Percentiles rank a stretch among this genome's conserved stretches.
phyloP scores from a whole-genome alignment of 345 rosid genomes.

The Streptanthus diversifolius region DNA sequence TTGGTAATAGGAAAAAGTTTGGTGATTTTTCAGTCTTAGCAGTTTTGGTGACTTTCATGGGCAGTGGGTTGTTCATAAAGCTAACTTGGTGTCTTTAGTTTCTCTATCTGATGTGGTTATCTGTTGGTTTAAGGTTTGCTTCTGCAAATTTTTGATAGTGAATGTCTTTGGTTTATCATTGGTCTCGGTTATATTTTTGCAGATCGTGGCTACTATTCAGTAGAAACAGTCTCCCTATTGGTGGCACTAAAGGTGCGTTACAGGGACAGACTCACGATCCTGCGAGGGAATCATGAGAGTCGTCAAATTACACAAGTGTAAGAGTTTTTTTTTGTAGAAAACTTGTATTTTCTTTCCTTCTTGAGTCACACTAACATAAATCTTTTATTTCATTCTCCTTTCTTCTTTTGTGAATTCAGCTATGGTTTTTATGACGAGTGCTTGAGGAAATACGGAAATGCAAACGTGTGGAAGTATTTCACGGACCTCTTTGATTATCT shows the following conservation, averaged over 20 bases:
- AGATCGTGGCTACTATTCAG: conserved; percentile 42
- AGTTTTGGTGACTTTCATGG: background rate
- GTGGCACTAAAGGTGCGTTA: conserved; percentile 41
- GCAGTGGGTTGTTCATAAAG: background rate
- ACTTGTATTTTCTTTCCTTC: background rate
- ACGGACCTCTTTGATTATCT: conserved; percentile 89
- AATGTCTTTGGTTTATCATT: background rate
- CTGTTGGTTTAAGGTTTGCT: background rate
- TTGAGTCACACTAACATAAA: background rate
- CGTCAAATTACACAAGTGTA: conserved; percentile 43
- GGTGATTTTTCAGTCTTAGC: background rate
- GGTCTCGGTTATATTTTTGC: conserved; percentile 22
- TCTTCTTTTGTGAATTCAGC: conserved; percentile 3
- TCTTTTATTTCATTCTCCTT: background rate
- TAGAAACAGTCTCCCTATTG: conserved; percentile 37
- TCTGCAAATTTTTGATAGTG: background rate
- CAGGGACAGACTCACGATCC: conserved; percentile 35
- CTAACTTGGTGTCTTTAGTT: background rate
- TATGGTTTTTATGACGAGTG: conserved; percentile 42
- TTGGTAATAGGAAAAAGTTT: background rate
- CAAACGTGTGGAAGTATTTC: conserved; percentile 90
- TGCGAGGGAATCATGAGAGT: conserved; percentile 42
- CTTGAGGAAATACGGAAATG: conserved; percentile 51
- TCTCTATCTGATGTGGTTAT: background rate
- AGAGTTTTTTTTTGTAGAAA: background rate